Percentiles rank a stretch among this genome's conserved stretches.
Conservation (phyloP, 75 land plant genomes). For the Selaginella tamariscina region DNA sequence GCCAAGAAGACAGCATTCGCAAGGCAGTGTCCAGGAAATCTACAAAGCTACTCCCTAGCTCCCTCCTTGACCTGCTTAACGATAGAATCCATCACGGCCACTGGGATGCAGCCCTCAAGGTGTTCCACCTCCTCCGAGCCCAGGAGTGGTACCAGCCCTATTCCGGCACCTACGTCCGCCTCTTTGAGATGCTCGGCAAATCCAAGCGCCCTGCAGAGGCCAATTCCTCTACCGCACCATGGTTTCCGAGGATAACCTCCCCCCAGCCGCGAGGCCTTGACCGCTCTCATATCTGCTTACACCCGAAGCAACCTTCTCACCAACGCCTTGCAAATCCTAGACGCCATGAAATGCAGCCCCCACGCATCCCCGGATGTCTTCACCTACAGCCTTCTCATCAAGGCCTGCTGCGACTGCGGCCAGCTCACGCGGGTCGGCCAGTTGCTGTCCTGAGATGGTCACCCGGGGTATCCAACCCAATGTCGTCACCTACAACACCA, state of each 20-base stretch:
- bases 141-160: conserved; percentile 78
- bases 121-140: conserved; percentile 61
- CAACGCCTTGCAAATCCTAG: conserved; percentile 48
- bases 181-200: conserved; percentile 77
- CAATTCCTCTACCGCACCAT: conserved; percentile 39
- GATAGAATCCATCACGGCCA: conserved; percentile 50
- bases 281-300: conserved; percentile 74
- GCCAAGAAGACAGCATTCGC: background rate
- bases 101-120: conserved; percentile 86
- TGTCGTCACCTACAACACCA: conserved; percentile 65
- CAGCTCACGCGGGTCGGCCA: conserved; percentile 37
- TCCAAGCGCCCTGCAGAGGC: conserved; percentile 72
- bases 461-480: conserved; percentile 48
- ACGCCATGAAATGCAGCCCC: conserved; percentile 41
- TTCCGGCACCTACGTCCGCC: conserved; percentile 49
- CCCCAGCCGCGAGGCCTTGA: conserved; percentile 41
- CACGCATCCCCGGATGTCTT: conserved; percentile 64
- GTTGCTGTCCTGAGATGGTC: conserved; percentile 55
- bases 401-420: conserved; percentile 45
- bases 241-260: conserved; percentile 49
- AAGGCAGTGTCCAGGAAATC: conserved; percentile 41
- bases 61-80: conserved; percentile 62
- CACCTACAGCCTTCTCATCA: conserved; percentile 66
- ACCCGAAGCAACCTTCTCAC: conserved; percentile 49
- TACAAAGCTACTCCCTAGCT: conserved; percentile 52